These are phyloP conservation scores for Fusarium veterinarium DNA, from an alignment of 2,329 filamentous ascomycete species.

Conservation along the genomic window DNA sequence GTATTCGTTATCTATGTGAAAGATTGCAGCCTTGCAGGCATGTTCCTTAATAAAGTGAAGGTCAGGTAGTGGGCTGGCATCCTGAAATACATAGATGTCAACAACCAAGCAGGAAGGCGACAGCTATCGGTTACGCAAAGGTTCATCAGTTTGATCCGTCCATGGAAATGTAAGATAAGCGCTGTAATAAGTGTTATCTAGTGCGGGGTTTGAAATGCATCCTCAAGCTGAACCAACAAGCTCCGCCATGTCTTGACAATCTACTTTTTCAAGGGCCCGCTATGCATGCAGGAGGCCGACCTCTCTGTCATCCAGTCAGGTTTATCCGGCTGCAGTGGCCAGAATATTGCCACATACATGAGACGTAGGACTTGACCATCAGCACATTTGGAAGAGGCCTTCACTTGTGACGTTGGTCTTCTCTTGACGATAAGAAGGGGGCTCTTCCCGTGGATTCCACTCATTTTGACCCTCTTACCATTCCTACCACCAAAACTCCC, in stretches of 20 bases:
- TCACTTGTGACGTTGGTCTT: neutral
- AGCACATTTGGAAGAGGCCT: neutral
- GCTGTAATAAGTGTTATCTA: too few species aligned
- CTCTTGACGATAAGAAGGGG: neutral
- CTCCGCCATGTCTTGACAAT: neutral
- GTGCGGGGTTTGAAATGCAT: neutral
- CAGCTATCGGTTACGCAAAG: neutral
- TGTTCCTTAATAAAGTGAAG: too few species aligned
- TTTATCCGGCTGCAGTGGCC: neutral
- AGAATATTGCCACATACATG: fast-evolving
- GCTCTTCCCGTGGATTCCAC: neutral
- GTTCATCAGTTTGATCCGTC: too few species aligned
- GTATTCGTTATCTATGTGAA: neutral
- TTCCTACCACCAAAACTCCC: neutral
- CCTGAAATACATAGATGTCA: neutral
- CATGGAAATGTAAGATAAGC: fast-evolving
- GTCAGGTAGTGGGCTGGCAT: neutral
- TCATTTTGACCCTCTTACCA: neutral
- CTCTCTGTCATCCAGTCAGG: too few species aligned
- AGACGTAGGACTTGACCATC: too few species aligned
- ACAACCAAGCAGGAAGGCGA: too few species aligned
- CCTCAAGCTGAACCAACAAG: neutral
- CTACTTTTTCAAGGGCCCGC: neutral
- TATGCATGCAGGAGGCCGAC: neutral
- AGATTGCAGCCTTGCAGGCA: too few species aligned